Percentiles rank a stretch among this genome's conserved stretches.
These are phyloP conservation scores for Nicotiana paniculata DNA, from an alignment of 257 asterid species.

Conservation along the genomic window DNA sequence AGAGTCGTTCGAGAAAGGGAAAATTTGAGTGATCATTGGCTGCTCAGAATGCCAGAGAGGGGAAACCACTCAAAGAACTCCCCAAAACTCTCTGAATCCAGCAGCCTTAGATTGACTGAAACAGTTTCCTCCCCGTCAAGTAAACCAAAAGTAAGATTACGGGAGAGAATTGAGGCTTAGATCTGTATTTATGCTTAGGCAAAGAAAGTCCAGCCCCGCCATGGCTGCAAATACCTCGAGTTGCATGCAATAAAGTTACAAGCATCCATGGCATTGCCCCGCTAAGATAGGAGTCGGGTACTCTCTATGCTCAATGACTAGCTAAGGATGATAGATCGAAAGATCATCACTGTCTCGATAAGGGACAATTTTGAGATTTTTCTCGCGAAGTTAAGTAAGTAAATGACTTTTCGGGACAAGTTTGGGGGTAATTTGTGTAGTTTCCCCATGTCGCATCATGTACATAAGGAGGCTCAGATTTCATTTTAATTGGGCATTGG, in stretches of 20 bases:
- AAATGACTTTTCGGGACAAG: no score
- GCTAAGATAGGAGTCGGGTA: not conserved
- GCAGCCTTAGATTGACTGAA: not conserved
- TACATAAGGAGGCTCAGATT: not conserved
- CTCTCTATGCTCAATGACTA: not conserved
- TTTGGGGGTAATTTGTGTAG: no score
- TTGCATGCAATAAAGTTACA: not conserved
- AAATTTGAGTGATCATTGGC: not conserved
- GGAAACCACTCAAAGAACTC: not conserved
- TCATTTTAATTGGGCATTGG: not conserved
- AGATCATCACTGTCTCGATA: no score
- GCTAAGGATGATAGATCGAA: no score
- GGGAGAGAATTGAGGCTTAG: no score
- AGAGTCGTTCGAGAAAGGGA: not conserved
- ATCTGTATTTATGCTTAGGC: not conserved
- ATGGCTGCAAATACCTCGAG: not conserved
- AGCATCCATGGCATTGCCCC: not conserved
- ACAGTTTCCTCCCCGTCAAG: no score
- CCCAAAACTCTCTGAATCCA: not conserved
- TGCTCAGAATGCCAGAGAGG: not conserved
- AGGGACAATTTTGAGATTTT: no score
- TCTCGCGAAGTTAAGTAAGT: no score
- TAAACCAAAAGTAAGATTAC: no score
- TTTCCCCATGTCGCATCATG: not conserved
- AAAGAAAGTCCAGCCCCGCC: not conserved